Conservation (phyloP, 2,329 filamentous ascomycete species). For the Alternaria rosae region DNA sequence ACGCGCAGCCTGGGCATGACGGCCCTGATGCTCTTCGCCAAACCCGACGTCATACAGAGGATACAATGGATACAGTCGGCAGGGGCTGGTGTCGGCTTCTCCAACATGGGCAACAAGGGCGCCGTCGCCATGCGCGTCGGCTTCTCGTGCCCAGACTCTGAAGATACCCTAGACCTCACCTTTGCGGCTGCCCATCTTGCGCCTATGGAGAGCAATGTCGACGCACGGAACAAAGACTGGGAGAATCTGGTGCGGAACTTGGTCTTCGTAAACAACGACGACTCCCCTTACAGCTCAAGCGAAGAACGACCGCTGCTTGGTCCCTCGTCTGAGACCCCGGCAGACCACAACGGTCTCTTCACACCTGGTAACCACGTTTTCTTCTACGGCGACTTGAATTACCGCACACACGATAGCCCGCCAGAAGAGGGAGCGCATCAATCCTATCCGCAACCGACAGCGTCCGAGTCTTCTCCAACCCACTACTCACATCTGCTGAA, state of each 20-base stretch:
- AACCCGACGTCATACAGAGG: slow-evolving; percentile 63
- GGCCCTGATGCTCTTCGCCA: slow-evolving; percentile 83
- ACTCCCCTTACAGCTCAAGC: slow-evolving; percentile 38
- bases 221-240: slow-evolving; percentile 87
- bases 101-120: slow-evolving; percentile 95
- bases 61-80: slow-evolving; percentile 76
- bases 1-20: slow-evolving; percentile 87
- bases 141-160: slow-evolving; percentile 57
- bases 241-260: slow-evolving; percentile 79
- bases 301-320: slow-evolving; percentile 45
- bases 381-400: slow-evolving; percentile 92
- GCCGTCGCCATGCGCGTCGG: slow-evolving; percentile 80
- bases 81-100: slow-evolving; percentile 82
- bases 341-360: slow-evolving; percentile 71
- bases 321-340: slow-evolving; percentile 24
- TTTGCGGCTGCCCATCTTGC: slow-evolving; percentile 90
- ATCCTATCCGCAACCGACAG: slow-evolving; percentile 68
- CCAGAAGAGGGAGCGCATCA: slow-evolving; percentile 66
- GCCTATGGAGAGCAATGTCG: slow-evolving; percentile 81
- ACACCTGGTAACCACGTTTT: slow-evolving; percentile 79
- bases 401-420: slow-evolving; percentile 76
- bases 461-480: slow-evolving; percentile 56
- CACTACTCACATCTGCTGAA: slow-evolving; percentile 73
- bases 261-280: slow-evolving; percentile 67
- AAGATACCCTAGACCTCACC: slow-evolving; percentile 69